Base-by-base conservation (phyloP, 2,329 filamentous ascomycete genomes). In the Botryotinia narcissicola region DNA sequence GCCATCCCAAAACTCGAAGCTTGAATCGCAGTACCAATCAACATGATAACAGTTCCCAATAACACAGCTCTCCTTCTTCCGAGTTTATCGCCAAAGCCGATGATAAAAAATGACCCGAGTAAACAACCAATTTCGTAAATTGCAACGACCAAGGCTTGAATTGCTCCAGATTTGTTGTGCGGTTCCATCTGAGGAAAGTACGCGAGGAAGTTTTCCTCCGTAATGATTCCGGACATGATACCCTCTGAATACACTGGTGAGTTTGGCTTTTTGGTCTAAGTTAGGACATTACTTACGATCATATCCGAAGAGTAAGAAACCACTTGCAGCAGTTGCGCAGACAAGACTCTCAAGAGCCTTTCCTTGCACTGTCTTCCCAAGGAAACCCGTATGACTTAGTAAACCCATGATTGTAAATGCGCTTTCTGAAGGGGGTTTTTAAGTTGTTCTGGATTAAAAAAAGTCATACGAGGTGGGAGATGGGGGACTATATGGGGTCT, bases 111-210 rank as follows among this genome's bases (percentile, higher is more conserved):
- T 40, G 61, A 89, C 81, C 86, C 86, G 60, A 85, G 73, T 74
- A 88, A 88, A 80, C 89, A 90, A 20, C 88, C 89, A n/a, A 89
- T 78, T 78, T 88, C 88, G 80, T 89, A 89, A 7, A 85, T 85
- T 12, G 87, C 87, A 29, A 89, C 84, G 9, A 86, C 83, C 64
- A 89, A 87, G 48, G 85, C 86, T 70, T 81, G 79, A n/a, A 80
- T 79, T 10, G 76, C 71, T 46, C 71, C 71, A 14, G 64, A 68
- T 68, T 80, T 42, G 76, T 76, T 70, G 76, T 74, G 64, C 76
- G 78, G 61, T 73, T 77, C 71, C 78, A 74, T 57, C 69, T 74
- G 3, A 63, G 73, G 67, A 75, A 75, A 73, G 76, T 74, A 42
- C 25, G 51, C 22, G 1, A 79, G 79, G 1, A 85, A 84, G 78